Base-by-base conservation (phyloP, 345 rosid genomes). In the Eucalyptus marginata region DNA sequence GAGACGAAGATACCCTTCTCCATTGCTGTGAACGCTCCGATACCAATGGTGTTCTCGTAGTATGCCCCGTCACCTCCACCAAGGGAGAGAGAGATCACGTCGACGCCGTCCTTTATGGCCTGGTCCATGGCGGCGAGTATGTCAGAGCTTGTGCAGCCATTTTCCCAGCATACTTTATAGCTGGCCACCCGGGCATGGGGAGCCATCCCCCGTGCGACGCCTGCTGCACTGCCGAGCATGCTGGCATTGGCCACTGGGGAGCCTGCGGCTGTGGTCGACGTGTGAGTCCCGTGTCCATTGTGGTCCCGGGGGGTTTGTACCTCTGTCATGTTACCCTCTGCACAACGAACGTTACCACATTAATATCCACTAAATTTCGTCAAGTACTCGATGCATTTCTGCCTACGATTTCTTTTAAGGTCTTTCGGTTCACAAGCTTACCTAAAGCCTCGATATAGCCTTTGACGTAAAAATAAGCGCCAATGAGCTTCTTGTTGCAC, bases 241-340 rank as follows among this genome's bases (percentile, higher is more conserved):
- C 95, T 96, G 7, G 99, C 98, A 89, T 95, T 94, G 4, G 87
- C 88, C n/a, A 96, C 97, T 13, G 85, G 94, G 18, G 95, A 91
- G 11, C 99, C 99, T 13, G 96, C 98, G 46, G 97, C 99, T 0
- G 98, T 97, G 68, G 92, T 93, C 2, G 98, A 94, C 15, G 98
- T 96, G 92, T 97, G 99, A 4, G 99, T 96, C 0, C 99, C 99
- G 15, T 97, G 99, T 0, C 99, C 99, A 29, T 95, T 93, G 4
- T 49, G 87, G 40, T 97, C 99, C 12, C 96, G 94, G 1, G 99
- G 97, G 11, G 99, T 95, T 36, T 87, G 95, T 27, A 92, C 31
- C 89, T 96, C 96, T 58, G 87, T 91, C 5, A 90, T 49, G 17
- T 94, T 93, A 8, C 94, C 96, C 36, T 88, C 91, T 86, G 43